These are phyloP conservation scores for Alternaria longipes DNA, from an alignment of 2,329 filamentous ascomycete species.

Conservation along the genomic window DNA sequence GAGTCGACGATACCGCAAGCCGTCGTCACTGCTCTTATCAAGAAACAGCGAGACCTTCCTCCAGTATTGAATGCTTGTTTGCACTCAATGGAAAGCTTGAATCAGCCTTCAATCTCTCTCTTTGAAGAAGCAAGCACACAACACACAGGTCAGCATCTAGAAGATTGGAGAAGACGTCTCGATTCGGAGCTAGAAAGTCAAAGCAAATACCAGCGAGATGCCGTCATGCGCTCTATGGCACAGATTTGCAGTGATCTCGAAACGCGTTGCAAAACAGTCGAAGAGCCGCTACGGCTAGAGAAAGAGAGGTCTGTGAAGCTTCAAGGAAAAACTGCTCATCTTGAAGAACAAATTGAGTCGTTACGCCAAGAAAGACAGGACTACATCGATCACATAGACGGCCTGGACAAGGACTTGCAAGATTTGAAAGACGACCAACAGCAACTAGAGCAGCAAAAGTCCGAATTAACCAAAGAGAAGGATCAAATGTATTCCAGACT, in stretches of 20 bases:
- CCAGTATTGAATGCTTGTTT: slow-evolving; percentile 21
- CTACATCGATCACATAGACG: slow-evolving; percentile 42
- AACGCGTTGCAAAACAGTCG: slow-evolving; percentile 62
- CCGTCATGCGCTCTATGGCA: slow-evolving; percentile 59
- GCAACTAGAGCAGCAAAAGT: slow-evolving; percentile 36
- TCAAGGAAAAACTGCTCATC: slow-evolving; percentile 40
- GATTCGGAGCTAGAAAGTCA: slow-evolving; percentile 53
- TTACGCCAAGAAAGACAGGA: slow-evolving; percentile 41
- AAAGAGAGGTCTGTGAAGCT: slow-evolving; percentile 48
- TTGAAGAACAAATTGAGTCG: slow-evolving; percentile 50
- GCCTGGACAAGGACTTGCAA: slow-evolving; percentile 50
- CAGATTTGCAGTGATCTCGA: slow-evolving; percentile 66
- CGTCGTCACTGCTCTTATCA: slow-evolving; percentile 35
- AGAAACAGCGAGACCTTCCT: slow-evolving; percentile 38
- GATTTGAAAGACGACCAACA: slow-evolving; percentile 47
- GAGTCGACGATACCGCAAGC: slow-evolving; percentile 27
- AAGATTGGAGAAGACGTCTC: slow-evolving; percentile 62
- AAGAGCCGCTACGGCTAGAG: slow-evolving; percentile 62
- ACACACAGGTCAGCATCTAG: slow-evolving; percentile 37
- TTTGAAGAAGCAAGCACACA: slow-evolving; percentile 54
- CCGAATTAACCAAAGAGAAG: slow-evolving; percentile 48
- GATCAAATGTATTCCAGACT: slow-evolving; percentile 40
- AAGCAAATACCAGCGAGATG: slow-evolving; percentile 55
- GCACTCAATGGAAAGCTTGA: slow-evolving; percentile 17
- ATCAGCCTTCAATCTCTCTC: slow-evolving; percentile 33